Percentiles rank a stretch among this genome's conserved stretches.
phyloP scores from a whole-genome alignment of 306 rosid species.

The Cucumis cinereus region DNA sequence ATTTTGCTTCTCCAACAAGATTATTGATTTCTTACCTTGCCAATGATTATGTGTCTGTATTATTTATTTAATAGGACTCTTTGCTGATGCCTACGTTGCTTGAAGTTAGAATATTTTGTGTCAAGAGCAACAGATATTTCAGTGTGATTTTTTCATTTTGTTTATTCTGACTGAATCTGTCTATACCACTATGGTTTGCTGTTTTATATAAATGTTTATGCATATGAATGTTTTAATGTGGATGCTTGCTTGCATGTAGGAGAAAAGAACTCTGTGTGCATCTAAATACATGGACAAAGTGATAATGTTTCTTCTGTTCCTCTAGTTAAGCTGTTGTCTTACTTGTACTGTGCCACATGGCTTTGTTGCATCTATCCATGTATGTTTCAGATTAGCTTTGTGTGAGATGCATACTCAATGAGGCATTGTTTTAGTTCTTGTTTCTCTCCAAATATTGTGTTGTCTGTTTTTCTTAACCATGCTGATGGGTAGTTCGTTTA shows the following conservation, averaged over 20 bases:
- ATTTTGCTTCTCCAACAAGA: neutral
- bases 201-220: neutral
- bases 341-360: neutral
- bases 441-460: neutral
- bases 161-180: neutral
- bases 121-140: neutral
- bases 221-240: neutral
- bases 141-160: neutral
- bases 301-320: neutral
- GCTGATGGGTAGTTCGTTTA: conserved; percentile 16
- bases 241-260: neutral
- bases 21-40: neutral
- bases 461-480: neutral
- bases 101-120: neutral
- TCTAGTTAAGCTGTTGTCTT: neutral
- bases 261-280: neutral
- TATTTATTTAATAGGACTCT: neutral
- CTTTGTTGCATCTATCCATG: neutral
- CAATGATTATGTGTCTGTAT: neutral
- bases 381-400: neutral
- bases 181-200: neutral
- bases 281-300: neutral
- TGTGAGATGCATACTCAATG: neutral
- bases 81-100: neutral
- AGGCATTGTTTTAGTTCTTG: neutral